phyloP scores from a whole-genome alignment of 768 basidiomycete species.

The Tremella mesenterica region DNA sequence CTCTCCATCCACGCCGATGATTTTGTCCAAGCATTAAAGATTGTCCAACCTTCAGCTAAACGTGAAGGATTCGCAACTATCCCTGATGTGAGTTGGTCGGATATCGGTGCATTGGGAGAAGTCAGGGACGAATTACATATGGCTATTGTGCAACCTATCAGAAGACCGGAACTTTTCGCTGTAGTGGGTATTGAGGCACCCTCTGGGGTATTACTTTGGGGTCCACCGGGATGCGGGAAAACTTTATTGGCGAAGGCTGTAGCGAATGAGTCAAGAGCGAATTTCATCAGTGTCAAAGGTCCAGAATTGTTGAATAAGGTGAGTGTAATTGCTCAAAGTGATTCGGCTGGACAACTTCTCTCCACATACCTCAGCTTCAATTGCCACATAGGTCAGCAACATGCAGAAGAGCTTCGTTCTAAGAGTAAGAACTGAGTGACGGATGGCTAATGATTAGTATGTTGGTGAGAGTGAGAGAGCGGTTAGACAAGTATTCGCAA shows the following conservation, averaged over 20 bases:
- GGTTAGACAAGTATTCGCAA: slow-evolving; percentile 85
- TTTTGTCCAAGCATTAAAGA: slow-evolving; percentile 68
- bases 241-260: slow-evolving; percentile 96
- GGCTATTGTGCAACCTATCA: slow-evolving; percentile 94
- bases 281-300: slow-evolving; percentile 96
- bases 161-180: slow-evolving; percentile 76
- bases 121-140: slow-evolving; percentile 88
- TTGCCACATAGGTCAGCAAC: too few species aligned
- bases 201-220: slow-evolving; percentile 95
- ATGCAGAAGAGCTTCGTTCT: not conserved
- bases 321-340: slow-evolving; percentile 19
- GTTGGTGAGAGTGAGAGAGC: slow-evolving; percentile 96
- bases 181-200: slow-evolving; percentile 82
- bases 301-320: slow-evolving; percentile 96
- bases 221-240: slow-evolving; percentile 96
- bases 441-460: slow-evolving; percentile 53
- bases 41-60: slow-evolving; percentile 91
- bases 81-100: slow-evolving; percentile 89
- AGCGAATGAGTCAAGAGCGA: slow-evolving; percentile 88
- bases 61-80: slow-evolving; percentile 97
- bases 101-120: slow-evolving; percentile 81
- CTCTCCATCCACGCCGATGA: slow-evolving; percentile 73
- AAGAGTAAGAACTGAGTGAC: too few species aligned
- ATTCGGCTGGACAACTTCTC: too few species aligned
- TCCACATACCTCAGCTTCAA: too few species aligned